Percentiles rank a stretch among this genome's conserved stretches.
These are phyloP conservation scores for Metschnikowia noctiluminum DNA, from an alignment of 805 yeast species.

Conservation along the genomic window DNA sequence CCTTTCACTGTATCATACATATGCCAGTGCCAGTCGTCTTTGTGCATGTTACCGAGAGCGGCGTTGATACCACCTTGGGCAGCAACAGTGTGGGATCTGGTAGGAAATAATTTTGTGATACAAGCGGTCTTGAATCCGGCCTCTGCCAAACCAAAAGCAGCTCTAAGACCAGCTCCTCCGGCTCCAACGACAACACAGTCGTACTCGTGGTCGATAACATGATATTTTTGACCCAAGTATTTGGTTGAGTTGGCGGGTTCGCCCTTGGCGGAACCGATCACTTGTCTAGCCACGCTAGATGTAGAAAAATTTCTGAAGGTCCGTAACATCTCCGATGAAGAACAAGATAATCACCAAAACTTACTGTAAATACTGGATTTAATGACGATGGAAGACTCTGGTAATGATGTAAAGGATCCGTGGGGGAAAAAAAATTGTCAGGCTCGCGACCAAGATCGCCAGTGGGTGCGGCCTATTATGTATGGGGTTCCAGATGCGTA, in stretches of 20 bases:
- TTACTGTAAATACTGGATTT: not conserved
- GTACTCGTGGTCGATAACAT: constrained; percentile 94
- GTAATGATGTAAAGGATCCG: constrained; percentile 1
- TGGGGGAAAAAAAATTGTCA: constrained; percentile 2
- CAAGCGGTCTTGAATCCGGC: constrained; percentile 98
- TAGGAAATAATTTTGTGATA: constrained; percentile 93
- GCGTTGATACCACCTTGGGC: constrained; percentile 99
- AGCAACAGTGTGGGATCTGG: constrained; percentile 98
- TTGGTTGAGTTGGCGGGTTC: constrained; percentile 39
- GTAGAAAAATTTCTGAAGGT: constrained; percentile 28
- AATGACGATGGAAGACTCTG: not conserved
- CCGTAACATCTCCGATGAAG: constrained; percentile 14
- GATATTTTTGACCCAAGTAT: constrained; percentile 63
- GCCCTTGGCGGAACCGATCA: constrained; percentile 39
- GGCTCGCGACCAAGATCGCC: not conserved
- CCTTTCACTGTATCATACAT: constrained; percentile 99
- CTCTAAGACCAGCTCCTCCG: constrained; percentile 98
- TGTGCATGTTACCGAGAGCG: constrained; percentile 97
- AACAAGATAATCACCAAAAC: not conserved
- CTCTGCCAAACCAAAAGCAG: constrained; percentile 96
- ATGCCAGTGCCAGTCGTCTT: constrained; percentile 99
- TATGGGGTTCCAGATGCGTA: constrained; percentile 19
- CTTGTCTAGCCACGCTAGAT: constrained; percentile 28
- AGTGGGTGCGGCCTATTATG: constrained; percentile 4
- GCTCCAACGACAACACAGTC: constrained; percentile 98